These are phyloP conservation scores for Sanghuangporus baumii DNA, from an alignment of 1,284 basidiomycete species.

Conservation along the genomic window DNA sequence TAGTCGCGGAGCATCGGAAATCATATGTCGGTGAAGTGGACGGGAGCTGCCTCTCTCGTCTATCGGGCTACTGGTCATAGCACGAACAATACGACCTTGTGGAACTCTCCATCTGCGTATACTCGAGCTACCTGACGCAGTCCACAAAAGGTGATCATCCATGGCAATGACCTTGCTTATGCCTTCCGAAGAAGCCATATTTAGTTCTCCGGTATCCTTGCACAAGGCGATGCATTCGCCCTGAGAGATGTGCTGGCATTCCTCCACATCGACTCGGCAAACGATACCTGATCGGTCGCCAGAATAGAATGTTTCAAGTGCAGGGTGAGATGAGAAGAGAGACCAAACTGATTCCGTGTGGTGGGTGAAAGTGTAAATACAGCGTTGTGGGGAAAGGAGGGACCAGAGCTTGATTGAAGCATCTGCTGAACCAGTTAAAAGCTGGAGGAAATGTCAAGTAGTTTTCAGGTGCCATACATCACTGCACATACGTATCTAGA, in stretches of 20 bases:
- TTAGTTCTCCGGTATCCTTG: conserved; percentile 49
- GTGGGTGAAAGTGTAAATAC: conserved; percentile 93
- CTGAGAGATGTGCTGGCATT: conserved; percentile 74
- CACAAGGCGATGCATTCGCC: conserved; percentile 87
- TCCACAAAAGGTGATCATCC: conserved; percentile 89
- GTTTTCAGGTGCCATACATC: not conserved
- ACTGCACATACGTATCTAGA: conserved; percentile 69
- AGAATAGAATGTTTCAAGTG: conserved; percentile 91
- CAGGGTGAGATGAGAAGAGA: conserved; percentile 81
- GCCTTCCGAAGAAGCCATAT: conserved; percentile 46
- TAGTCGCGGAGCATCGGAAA: not conserved
- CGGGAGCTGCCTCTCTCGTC: not conserved
- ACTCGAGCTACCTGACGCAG: conserved; percentile 78
- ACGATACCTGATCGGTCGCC: conserved; percentile 90
- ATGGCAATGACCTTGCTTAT: conserved; percentile 82
- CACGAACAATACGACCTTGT: conserved; percentile 35
- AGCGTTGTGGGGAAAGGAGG: conserved; percentile 74
- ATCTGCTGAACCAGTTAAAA: conserved; percentile 26
- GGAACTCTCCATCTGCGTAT: conserved; percentile 79
- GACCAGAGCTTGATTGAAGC: conserved; percentile 93
- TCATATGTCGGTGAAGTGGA: not conserved
- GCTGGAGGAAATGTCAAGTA: not conserved
- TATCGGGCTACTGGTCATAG: conserved; percentile 20
- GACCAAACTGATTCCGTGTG: conserved; percentile 97
- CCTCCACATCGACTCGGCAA: conserved; percentile 86